Evolutionary conservation across 306 rosid genomes (phyloP).

Genomic region (Prunus davidiana): DNA sequence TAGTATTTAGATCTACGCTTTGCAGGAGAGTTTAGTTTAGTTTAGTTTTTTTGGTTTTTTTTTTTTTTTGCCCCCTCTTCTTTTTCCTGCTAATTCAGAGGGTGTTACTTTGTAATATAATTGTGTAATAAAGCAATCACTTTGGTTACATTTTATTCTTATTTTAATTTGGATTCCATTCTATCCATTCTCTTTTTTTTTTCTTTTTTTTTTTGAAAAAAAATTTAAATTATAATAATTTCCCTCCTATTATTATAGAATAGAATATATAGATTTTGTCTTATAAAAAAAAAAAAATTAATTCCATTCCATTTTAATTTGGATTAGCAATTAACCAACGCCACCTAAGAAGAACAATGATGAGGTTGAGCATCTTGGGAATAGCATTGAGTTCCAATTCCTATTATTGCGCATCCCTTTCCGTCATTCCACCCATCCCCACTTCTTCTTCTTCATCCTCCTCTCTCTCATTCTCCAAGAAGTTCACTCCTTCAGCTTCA

Average conservation of each 20-base stretch:
- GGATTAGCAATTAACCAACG: background rate
- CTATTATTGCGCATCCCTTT: constrained; percentile 3
- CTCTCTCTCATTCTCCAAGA: constrained; percentile 2
- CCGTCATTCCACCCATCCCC: constrained; percentile 19
- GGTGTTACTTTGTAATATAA: background rate
- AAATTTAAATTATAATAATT: background rate
- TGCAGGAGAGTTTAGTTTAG: background rate
- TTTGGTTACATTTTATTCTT: background rate
- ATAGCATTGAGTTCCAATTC: constrained; percentile 9
- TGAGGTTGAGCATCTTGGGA: constrained; percentile 31
- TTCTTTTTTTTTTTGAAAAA: too few relatives aligned
- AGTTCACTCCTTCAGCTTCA: constrained; percentile 6
- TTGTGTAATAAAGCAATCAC: background rate
- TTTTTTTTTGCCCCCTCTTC: background rate
- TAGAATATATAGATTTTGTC: background rate
- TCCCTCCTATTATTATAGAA: background rate
- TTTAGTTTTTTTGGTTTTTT: background rate
- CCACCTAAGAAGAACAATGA: constrained; percentile 2
- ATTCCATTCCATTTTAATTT: background rate
- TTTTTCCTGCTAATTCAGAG: background rate
- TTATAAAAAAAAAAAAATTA: too few relatives aligned
- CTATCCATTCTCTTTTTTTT: too few relatives aligned
- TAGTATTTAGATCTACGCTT: background rate
- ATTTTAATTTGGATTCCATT: background rate
- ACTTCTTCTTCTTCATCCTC: background rate